Percentiles rank a stretch among this genome's conserved stretches.
Evolutionary conservation across 164 flowering plant species (phyloP).

Genomic region (Pachysandra terminalis): DNA sequence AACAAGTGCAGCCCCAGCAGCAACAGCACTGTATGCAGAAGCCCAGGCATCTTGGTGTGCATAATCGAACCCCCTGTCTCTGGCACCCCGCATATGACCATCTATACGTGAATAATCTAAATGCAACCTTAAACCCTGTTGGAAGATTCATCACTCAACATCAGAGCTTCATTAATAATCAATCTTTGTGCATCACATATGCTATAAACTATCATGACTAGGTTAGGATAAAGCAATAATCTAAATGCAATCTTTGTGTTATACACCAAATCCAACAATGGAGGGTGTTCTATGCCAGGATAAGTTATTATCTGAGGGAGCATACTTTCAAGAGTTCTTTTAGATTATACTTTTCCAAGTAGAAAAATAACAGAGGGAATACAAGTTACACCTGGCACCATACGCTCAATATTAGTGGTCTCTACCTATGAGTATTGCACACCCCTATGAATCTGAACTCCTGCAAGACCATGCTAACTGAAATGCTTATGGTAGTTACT

Average conservation of each 20-base stretch:
- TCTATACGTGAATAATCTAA: constrained; percentile 64
- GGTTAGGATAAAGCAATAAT: not conserved
- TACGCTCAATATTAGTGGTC: no score
- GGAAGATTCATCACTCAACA: not conserved
- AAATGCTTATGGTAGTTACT: not conserved
- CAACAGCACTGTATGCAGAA: constrained; percentile 46
- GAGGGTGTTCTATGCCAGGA: no score
- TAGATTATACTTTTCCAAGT: not conserved
- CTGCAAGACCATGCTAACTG: not conserved
- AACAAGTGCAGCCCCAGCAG: constrained; percentile 59
- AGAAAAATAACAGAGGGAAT: not conserved
- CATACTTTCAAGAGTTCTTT: no score
- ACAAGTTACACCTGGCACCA: no score
- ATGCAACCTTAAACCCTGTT: constrained; percentile 80
- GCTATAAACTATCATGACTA: not conserved
- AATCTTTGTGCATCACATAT: not conserved
- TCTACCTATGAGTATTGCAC: no score
- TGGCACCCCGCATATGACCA: constrained; percentile 28
- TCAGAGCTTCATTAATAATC: constrained; percentile 6
- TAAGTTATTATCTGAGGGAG: no score
- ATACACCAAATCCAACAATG: no score
- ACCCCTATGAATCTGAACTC: no score
- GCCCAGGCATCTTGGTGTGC: constrained; percentile 66
- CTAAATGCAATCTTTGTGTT: not conserved
- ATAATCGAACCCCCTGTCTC: constrained; percentile 39